Evolutionary conservation across 2,329 filamentous ascomycete genomes (phyloP), one percentile per base, ranked within the genome.

Genomic region (Colletotrichum lupini): DNA sequence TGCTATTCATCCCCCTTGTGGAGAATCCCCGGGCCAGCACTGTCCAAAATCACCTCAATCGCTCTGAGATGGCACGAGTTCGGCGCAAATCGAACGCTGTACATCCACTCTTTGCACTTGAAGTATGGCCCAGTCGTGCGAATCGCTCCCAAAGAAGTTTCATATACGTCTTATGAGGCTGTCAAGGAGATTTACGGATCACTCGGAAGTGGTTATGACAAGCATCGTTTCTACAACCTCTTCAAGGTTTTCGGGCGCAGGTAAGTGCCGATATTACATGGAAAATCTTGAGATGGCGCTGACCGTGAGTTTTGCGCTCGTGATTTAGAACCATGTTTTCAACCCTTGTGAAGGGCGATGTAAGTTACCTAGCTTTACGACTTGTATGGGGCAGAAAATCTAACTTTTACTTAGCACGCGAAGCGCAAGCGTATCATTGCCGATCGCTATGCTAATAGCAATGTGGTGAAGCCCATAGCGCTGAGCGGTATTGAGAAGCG

Each of bases 371-470:
- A 1, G 8, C 35, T 11, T 9, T 6, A 5, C 1, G 19, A 12
- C 6, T 6, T 28, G 12, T 22, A 4, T 49, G 19, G 22, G 24
- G 1, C n/a, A 2, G 5, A 3, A 5, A 6, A 49, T 32, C 24
- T 65, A n/a, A 65, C 24, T 2, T 14, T 16, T 22, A 0, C 9
- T 5, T 6, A 92, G 88, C 92, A 94, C 78, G 89, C 88, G 30
- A 88, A 87, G 74, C 87, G 90, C 71, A 92, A 91, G 77, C 86
- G 91, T 28, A 83, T 92, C 59, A 84, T 93, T 56, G 91, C 91
- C 0, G 90, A 92, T 77, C 86, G 91, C 32, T 94, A 94, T 79
- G 89, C 92, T 30, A 93, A 93, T 80, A 90, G 88, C 65, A 93
- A 92, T 77, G 83, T 93, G 61, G 86, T 92, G 81, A 87, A 87